Evolutionary conservation across 768 basidiomycete species (phyloP).

Genomic region (Gautieria morchelliformis): DNA sequence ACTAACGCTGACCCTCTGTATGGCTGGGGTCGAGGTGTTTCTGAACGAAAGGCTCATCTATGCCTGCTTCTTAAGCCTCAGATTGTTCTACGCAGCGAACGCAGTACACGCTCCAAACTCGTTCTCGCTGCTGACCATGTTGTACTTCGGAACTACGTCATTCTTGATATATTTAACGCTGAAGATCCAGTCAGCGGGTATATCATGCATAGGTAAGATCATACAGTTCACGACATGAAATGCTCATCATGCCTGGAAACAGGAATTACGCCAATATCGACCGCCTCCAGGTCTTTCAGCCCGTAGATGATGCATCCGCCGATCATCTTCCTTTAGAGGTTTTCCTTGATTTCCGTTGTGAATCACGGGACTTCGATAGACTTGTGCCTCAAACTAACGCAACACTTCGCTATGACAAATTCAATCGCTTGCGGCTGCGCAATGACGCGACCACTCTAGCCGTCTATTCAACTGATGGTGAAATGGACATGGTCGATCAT

Average conservation of each 20-base stretch:
- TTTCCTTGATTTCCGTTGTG: slow-evolving; percentile 74
- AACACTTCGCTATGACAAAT: slow-evolving; percentile 83
- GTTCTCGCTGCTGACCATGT: slow-evolving; percentile 74
- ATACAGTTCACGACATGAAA: slow-evolving; percentile 1
- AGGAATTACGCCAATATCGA: slow-evolving; percentile 74
- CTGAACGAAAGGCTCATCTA: slow-evolving; percentile 62
- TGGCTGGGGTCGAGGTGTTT: slow-evolving; percentile 67
- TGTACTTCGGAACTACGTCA: slow-evolving; percentile 65
- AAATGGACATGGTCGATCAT: slow-evolving; percentile 32
- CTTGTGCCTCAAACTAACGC: slow-evolving; percentile 85
- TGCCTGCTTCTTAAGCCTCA: slow-evolving; percentile 89
- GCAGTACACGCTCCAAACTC: slow-evolving; percentile 45
- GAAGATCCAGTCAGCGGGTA: slow-evolving; percentile 81
- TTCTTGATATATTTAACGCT: slow-evolving; percentile 69
- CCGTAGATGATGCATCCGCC: slow-evolving; percentile 24
- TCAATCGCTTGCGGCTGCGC: slow-evolving; percentile 81
- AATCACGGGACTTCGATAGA: slow-evolving; percentile 76
- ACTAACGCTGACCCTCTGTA: slow-evolving; percentile 43
- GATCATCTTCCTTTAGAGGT: slow-evolving; percentile 75
- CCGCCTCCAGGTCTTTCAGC: slow-evolving; percentile 84
- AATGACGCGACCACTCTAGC: slow-evolving; percentile 53
- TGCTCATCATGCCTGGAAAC: neutral
- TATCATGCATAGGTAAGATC: slow-evolving; percentile 69
- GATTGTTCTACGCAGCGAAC: slow-evolving; percentile 63
- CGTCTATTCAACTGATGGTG: slow-evolving; percentile 27